Evolutionary conservation across 208 protist genomes (phyloP).

Genomic region (Leishmania turanica): DNA sequence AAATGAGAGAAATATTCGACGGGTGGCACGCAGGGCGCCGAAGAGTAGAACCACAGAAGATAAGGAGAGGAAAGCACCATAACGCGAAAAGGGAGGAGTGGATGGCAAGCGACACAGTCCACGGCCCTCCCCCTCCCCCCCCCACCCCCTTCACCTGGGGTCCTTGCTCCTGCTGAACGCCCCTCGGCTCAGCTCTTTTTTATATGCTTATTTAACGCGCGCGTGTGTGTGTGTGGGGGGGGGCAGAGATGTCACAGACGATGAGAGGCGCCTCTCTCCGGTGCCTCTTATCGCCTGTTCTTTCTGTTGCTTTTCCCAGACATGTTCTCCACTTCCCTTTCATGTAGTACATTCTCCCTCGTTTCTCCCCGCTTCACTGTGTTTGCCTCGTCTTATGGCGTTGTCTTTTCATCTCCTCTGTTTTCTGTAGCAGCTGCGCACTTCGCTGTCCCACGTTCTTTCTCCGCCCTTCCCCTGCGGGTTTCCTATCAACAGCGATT

Average conservation of each 20-base stretch:
- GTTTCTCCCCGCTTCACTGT: neutral
- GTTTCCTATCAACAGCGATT: neutral
- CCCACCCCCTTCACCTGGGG: too few species aligned
- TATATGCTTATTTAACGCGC: neutral
- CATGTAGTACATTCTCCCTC: neutral
- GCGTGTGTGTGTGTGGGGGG: neutral
- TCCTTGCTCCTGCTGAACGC: neutral
- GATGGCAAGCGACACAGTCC: neutral
- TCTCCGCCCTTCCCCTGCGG: neutral
- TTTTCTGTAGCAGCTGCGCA: neutral
- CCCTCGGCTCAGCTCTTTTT: neutral
- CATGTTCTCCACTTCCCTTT: neutral
- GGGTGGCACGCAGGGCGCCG: too few species aligned
- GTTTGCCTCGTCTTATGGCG: neutral
- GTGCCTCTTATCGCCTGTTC: neutral
- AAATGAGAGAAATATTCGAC: neutral
- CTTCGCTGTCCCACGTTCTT: neutral
- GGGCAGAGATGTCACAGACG: neutral
- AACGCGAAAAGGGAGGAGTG: too few species aligned
- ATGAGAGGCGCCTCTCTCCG: neutral
- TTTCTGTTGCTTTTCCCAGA: neutral
- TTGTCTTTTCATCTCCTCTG: neutral
- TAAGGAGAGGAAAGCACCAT: neutral
- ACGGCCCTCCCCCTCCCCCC: neutral
- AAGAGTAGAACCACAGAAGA: neutral